Base-by-base conservation (phyloP, 768 basidiomycete species). In the Boletales sp. region DNA sequence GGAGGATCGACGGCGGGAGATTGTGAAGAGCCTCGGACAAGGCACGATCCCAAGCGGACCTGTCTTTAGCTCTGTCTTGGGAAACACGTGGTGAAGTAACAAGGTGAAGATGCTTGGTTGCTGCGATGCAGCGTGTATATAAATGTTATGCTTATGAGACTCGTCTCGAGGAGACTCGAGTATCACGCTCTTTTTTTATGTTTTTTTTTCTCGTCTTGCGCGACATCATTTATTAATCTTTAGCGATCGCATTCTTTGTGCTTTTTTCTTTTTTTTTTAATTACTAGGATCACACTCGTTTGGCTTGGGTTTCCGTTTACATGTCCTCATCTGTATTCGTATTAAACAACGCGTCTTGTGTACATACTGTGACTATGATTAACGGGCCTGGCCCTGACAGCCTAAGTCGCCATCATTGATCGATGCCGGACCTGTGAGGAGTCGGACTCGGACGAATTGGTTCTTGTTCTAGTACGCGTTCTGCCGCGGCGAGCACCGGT, bases 1-100 rank as follows among this genome's bases (percentile, higher is more conserved):
- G 90, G 87, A 91, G 65, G 90, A 93, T 35, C 86, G 85, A 70
- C 69, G 86, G 31, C 74, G 67, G 47, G 74, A 76, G 11, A 71
- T 87, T 19, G 74, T 77, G 37, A 72, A 72, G 52, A 81, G 77
- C 34, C 70, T 87, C 37, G 81, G 78, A 3, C 68, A 69, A 30
- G 70, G 70, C 12, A 59, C 68, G 7, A 36, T 47, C 3, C 52
- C 59, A 11, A 46, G 44, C 17, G 55, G 55, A 31, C 52, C 51
- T 9, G 40, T 56, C 34, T 43, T 62, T 45, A 43, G 49, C 8
- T 43, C 49, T 10, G 45, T 50, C n/a, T 17, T 45, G 21, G 47
- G 43, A 19, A 41, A 27, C 24, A 4, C 47, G 11, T 53, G 55
- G 47, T 43, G 45, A 24, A 47, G 32, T 43, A 19, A 15, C 45